Evolutionary conservation across 768 basidiomycete genomes (phyloP), one percentile per base, ranked within the genome.

Genomic region (Hygrophoropsis aurantiaca): DNA sequence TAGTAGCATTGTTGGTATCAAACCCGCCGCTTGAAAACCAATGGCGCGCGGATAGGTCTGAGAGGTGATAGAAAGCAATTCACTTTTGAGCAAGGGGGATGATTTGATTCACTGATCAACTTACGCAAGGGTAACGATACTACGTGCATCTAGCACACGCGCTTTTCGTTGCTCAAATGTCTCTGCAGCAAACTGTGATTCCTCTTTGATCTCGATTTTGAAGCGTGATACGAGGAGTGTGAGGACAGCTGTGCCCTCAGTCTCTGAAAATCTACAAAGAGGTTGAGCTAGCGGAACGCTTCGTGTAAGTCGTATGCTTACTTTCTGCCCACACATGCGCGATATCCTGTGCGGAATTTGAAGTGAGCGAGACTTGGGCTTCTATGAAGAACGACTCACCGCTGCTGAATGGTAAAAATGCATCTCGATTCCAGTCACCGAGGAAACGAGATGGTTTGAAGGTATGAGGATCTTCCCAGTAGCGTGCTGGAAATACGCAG

Each of bases 351-450:
- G 20, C 13, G 20, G 11, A 15, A 9, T 24, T 15, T 16, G 20
- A n/a, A 24, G 10, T 40, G 26, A 16, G 43, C 37, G 45, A 34
- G 25, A n/a, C 41, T 40, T 41, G 11, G 40, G 23, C 11, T 13
- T 36, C 16, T 13, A 18, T 13, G 7, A 16, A 9, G 4, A 9
- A n/a, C n/a, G 18, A 50, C 61, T 45, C 44, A 66, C 77, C 77
- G 37, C 58, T 65, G 44, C 74, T 77, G 55, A 80, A 81, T 3
- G 79, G 77, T 21, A 78, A 32, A 55, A 79, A 81, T 0, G 80
- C 81, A 53, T 81, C 79, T 27, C 71, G 67, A 18, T 74, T 71
- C 73, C 76, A 82, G 39, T 80, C 74, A 27, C 67, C 69, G n/a
- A 80, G 59, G 65, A 80, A 81, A 6, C 79, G 70, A 21, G 68